Evolutionary conservation across 2,329 filamentous ascomycete genomes (phyloP).

Genomic region (Calonectria pseudoreteaudii): DNA sequence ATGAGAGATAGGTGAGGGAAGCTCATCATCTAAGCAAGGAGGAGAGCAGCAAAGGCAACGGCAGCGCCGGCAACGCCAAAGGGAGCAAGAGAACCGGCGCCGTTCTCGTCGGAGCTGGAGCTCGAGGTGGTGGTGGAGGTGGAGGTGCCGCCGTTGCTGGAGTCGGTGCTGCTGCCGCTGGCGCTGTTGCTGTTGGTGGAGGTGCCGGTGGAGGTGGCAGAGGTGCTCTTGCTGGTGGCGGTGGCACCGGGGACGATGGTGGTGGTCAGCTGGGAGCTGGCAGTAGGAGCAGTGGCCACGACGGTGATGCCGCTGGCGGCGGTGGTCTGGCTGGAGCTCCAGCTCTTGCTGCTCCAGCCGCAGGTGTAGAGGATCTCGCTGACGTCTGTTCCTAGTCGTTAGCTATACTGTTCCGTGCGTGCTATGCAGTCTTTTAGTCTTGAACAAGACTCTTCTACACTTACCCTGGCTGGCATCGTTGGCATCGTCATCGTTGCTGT

Average conservation of each 20-base stretch:
- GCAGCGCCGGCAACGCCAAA: slow-evolving; percentile 29
- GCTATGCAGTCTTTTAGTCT: too few relatives aligned
- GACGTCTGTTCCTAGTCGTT: slow-evolving; percentile 43
- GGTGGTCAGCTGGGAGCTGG: slow-evolving; percentile 50
- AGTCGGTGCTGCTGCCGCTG: slow-evolving; percentile 9
- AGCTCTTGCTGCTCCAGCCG: slow-evolving; percentile 46
- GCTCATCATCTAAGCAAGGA: slow-evolving; percentile 31
- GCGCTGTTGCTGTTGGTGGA: neutral
- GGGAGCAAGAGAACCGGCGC: slow-evolving; percentile 29
- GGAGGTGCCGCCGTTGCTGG: slow-evolving; percentile 12
- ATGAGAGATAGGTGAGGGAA: too few relatives aligned
- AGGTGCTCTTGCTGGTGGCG: slow-evolving; percentile 20
- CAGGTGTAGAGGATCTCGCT: slow-evolving; percentile 50
- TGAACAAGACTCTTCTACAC: slow-evolving; percentile 18
- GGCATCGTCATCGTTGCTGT: slow-evolving; percentile 34
- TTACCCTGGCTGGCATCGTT: slow-evolving; percentile 38
- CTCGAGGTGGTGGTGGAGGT: slow-evolving; percentile 19
- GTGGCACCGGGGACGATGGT: slow-evolving; percentile 44
- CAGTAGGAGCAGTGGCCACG: slow-evolving; percentile 46
- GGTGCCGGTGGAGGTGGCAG: neutral
- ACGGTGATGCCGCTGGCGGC: slow-evolving; percentile 47
- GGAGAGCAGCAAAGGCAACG: slow-evolving; percentile 34
- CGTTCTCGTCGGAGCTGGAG: slow-evolving; percentile 15
- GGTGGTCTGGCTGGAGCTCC: slow-evolving; percentile 23
- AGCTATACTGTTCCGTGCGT: neutral